Evolutionary conservation across 2,329 filamentous ascomycete genomes (phyloP), one percentile per base, ranked within the genome.

Genomic region (Ophiognomonia clavigignenti-juglandacearum): DNA sequence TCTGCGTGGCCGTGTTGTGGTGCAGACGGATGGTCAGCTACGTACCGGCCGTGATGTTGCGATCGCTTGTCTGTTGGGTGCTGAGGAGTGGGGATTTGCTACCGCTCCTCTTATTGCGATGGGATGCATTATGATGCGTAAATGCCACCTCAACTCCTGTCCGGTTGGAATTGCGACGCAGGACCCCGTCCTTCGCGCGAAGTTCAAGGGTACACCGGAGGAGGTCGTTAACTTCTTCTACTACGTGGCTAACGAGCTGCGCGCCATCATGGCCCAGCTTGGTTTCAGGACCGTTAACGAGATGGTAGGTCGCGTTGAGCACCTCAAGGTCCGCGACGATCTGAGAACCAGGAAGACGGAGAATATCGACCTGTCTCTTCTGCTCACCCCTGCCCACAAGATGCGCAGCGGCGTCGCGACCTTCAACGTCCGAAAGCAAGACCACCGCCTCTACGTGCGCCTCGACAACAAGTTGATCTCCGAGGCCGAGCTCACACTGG

Each of bases 201-300:
- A 96, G 71, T 96, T 97, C 68, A 76, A 83, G 57, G 92, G 92
- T 53, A 91, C 88, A 1, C 91, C 92, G 10, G 92, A 97, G 71
- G 89, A 96, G 59, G 91, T 96, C 48, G 96, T 97, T 69, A 97
- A 96, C 77, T 96, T 96, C 76, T 96, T 96, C 73, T 97, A 96
- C 73, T 97, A 96, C 61, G 78, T 97, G 43, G 87, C 92, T 57
- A 97, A 97, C 62, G 92, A 97, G 72, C 81, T 97, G 49, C 85
- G 92, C 63, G 89, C 91, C 29, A 95, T 97, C 69, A 96, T 97
- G 92, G 91, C 92, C 42, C 89, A 87, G 70, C 82, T 96, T 59
- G 92, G 92, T 56, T 89, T 95, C 80, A 85, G 92, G 55, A 95
- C 88, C 51, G 86, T 97, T 64, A 97, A 96, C 64, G 92, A 97